Evolutionary conservation across 768 basidiomycete genomes (phyloP).

Genomic region (Tylopilus sp.): DNA sequence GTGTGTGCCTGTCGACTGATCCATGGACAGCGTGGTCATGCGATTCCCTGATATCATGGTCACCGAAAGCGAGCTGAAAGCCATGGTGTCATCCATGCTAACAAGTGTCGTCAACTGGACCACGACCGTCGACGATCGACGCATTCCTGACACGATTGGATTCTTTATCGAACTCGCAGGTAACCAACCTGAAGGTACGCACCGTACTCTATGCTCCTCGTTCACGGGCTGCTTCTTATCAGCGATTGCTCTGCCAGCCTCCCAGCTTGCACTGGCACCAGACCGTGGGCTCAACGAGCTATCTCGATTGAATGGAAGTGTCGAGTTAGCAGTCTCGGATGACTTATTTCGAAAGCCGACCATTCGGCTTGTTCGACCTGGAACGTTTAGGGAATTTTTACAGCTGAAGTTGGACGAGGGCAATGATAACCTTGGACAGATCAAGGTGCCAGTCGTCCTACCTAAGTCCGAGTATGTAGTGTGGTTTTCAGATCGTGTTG

Average conservation of each 20-base stretch:
- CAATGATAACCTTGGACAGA: neutral
- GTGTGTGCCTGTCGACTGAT: neutral
- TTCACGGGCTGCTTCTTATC: no score
- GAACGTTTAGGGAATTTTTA: neutral
- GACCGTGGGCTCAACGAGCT: neutral
- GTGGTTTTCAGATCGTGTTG: neutral
- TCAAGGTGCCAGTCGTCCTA: neutral
- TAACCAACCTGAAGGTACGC: neutral
- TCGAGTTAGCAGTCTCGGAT: neutral
- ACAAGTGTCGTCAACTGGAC: neutral
- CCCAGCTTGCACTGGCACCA: neutral
- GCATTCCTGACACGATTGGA: neutral
- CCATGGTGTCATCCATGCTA: neutral
- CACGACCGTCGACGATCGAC: neutral
- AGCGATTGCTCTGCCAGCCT: neutral
- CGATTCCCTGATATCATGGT: neutral
- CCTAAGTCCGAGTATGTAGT: neutral
- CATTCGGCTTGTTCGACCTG: neutral
- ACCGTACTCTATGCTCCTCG: no score
- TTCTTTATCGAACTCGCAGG: neutral
- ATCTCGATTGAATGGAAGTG: neutral
- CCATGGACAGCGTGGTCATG: neutral
- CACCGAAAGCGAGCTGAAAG: neutral
- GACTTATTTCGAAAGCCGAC: neutral
- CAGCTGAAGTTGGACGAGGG: slow-evolving; percentile 2